A percentile compares a stretch with the other conserved stretches of the same genome.
Evolutionary conservation across 306 rosid species (phyloP).

Genomic region (Coriaria nepalensis): DNA sequence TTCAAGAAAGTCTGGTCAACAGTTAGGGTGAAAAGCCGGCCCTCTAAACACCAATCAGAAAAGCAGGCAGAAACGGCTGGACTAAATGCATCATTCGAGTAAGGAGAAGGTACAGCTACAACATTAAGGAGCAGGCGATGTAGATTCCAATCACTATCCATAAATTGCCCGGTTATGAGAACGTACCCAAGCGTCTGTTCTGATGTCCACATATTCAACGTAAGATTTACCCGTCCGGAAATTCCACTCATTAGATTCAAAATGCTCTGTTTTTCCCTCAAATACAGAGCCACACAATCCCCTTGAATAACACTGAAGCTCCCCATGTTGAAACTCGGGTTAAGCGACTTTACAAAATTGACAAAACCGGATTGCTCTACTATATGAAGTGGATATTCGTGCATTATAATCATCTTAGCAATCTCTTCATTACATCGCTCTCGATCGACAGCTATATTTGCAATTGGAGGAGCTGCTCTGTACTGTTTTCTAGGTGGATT

Average conservation of each 20-base stretch:
- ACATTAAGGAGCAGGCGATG: slow-evolving; percentile 68
- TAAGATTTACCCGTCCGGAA: slow-evolving; percentile 68
- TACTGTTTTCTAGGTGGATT: slow-evolving; percentile 42
- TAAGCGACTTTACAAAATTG: slow-evolving; percentile 46
- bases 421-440: slow-evolving; percentile 49
- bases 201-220: slow-evolving; percentile 68
- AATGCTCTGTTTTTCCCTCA: slow-evolving; percentile 51
- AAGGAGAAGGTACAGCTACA: slow-evolving; percentile 43
- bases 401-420: slow-evolving; percentile 71
- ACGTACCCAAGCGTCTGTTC: slow-evolving; percentile 49
- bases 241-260: slow-evolving; percentile 42
- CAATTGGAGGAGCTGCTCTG: slow-evolving; percentile 25
- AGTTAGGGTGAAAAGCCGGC: slow-evolving; percentile 44
- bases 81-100: slow-evolving; percentile 40
- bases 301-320: slow-evolving; percentile 33
- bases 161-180: slow-evolving; percentile 67
- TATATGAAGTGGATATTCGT: slow-evolving; percentile 78
- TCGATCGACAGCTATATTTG: slow-evolving; percentile 46
- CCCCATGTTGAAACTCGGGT: slow-evolving; percentile 53
- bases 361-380: slow-evolving; percentile 69
- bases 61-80: slow-evolving; percentile 50
- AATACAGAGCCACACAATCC: slow-evolving; percentile 43
- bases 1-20: slow-evolving; percentile 51
- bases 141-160: slow-evolving; percentile 64
- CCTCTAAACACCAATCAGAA: slow-evolving; percentile 73